These are phyloP conservation scores for Rhodomyrtus tomentosa DNA, from an alignment of 345 rosid species.

Conservation along the genomic window DNA sequence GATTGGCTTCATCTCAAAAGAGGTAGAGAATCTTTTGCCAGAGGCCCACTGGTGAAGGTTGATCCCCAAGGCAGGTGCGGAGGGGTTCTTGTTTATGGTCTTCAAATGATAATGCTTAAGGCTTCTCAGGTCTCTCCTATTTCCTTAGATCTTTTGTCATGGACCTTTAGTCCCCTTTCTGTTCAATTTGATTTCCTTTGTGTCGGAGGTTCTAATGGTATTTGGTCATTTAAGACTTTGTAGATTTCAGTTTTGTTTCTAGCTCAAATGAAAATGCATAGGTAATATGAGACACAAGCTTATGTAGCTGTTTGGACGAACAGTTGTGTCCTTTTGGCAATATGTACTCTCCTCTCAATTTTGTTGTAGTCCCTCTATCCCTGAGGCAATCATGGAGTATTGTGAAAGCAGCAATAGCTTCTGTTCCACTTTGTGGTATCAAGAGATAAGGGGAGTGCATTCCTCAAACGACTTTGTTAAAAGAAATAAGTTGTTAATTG, in stretches of 20 bases:
- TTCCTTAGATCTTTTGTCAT: constrained; percentile 1
- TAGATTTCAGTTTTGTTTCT: background rate
- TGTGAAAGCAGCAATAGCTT: background rate
- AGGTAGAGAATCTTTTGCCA: constrained; percentile 86
- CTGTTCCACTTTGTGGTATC: background rate
- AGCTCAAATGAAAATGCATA: background rate
- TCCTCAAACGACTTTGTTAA: background rate
- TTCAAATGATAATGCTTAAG: constrained; percentile 94
- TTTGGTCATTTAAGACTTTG: background rate
- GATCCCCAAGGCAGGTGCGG: constrained; percentile 99
- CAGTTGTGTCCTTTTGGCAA: background rate
- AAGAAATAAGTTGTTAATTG: background rate
- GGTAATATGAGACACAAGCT: background rate
- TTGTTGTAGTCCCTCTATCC: background rate
- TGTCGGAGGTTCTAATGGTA: background rate
- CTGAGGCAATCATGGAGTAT: background rate
- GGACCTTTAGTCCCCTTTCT: background rate
- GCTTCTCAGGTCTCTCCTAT: constrained; percentile 75
- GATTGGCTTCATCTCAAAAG: constrained; percentile 93
- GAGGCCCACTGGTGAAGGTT: constrained; percentile 75
- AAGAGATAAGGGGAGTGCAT: background rate
- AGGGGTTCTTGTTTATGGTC: constrained; percentile 81
- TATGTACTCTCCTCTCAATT: background rate
- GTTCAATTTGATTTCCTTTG: background rate
- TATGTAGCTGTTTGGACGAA: background rate